Base-by-base conservation (phyloP, 257 asterid genomes). In the Penstemon eatonii region DNA sequence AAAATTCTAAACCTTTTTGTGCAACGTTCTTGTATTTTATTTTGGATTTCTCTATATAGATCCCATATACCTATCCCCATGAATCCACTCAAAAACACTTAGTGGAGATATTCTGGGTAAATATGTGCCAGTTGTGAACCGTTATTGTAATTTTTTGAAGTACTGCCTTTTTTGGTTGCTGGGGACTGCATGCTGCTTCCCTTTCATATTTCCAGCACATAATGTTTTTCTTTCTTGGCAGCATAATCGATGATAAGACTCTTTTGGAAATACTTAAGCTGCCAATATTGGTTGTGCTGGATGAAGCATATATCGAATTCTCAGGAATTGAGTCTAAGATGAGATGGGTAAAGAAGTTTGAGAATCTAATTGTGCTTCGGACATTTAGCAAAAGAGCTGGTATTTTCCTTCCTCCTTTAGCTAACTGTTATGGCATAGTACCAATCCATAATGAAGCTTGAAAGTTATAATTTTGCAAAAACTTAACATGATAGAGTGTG, bases 321-420 rank as follows among this genome's bases (percentile, higher is more conserved):
- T 84, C 96, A 3, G 97, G 96, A 45, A 45, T 91, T 37, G 84
- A 84, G 74, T 91, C 99, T 51, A 89, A 82, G 88, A 94, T 94
- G 97, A 83, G 65, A 76, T 94, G 99, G 99, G 96, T 94, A 74
- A 94, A 94, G 88, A 89, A 87, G 86, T 77, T 84, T 67, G 99
- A 94, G 79, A 94, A 94, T 83, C 83, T 91, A 66, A 89, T 89
- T 49, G 99, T 94, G 69, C 97, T 94, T 72, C 93, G 97, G 61
- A 94, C 99, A 6, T 94, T 94, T 78, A 94, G 97, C 85, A 94
- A 94, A 80, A 77, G 99, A 87, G 99, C 97, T 65, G 99, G 99
- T 90, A 85, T 11, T 56, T 11, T 57, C 51, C 58, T 64, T 59
- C 58, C 77, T 70, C 50, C 45, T 49, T 25, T 25, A 25, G 33